Evolutionary conservation across 192 early-diverging fungal genomes (phyloP).

Genomic region (Oehlia diaphana): DNA sequence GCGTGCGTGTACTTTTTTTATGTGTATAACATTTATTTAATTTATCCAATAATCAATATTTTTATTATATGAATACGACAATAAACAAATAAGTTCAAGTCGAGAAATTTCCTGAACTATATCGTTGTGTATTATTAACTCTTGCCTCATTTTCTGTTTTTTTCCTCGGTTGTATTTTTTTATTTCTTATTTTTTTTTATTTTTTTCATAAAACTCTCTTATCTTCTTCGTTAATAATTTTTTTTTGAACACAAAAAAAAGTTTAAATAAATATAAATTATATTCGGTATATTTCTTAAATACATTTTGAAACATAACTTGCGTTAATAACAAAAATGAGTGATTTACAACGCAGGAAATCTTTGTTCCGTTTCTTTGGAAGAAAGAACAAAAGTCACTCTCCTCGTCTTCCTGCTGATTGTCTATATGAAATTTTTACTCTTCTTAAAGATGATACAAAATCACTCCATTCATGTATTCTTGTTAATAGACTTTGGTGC

Average conservation of each 20-base stretch:
- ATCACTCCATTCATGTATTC: constrained; percentile 14
- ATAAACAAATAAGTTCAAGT: not conserved
- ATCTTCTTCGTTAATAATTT: no score
- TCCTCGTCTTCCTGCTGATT: constrained; percentile 14
- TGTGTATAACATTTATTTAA: not conserved
- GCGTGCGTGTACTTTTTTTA: not conserved
- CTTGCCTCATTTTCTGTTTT: no score
- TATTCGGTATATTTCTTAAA: no score
- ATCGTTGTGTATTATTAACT: no score
- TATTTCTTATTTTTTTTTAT: no score
- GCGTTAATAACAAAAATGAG: not conserved
- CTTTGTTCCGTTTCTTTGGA: not conserved
- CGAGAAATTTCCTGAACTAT: not conserved
- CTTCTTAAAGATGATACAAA: constrained; percentile 12
- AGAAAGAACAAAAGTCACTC: not conserved
- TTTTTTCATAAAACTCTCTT: no score
- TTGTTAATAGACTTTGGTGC: constrained; percentile 27
- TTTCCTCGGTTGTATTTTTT: no score
- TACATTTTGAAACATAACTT: no score
- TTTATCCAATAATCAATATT: not conserved
- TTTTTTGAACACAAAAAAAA: no score
- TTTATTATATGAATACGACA: not conserved
- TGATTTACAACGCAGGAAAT: not conserved
- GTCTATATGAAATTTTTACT: constrained; percentile 18
- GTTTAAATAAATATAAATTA: no score